Evolutionary conservation across 1,284 basidiomycete genomes (phyloP), one percentile per base, ranked within the genome.

Genomic region (Phellopilus nigrolimitatus): DNA sequence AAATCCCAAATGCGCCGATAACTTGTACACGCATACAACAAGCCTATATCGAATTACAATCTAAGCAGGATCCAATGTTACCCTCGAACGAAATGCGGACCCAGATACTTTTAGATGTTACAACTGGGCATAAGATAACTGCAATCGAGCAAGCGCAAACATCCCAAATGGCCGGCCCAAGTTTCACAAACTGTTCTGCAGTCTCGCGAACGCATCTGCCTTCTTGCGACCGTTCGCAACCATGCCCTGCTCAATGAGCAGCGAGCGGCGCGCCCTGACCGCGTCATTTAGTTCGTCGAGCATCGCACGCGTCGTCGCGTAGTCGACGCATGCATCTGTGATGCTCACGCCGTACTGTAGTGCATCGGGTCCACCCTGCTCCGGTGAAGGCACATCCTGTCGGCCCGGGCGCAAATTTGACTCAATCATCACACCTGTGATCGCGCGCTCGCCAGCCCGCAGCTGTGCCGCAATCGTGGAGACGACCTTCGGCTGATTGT

Each of bases 341-440:
- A 97, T 95, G 51, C 84, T 88, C 42, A 95, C 82, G 56, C 91
- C 91, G 61, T 87, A 77, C 70, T 91, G 91, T 62, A 95, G 79
- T 10, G 68, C 76, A 22, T 70, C 63, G 10, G 78, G 81, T 36
- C 80, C 82, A 30, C 75, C 78, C 4, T 47, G 25, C 13, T 49
- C 55, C 4, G 43, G 25, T 3, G 74, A 58, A 1, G 89, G 87
- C 15, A 91, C 84, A 60, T 91, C 89, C 71, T 97, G 93, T 57
- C 85, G 75, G 15, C 93, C 93, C 39, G 80, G 87, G 63, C 88
- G 86, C 68, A 98, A 83, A 68, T 97, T 90, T 34, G 84, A 89
- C 73, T 99, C 95, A 66, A 99, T 82, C 95, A 98, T 97, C 59
- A 97, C 91, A 56, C 95, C 95, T 1, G 90, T 94, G 68, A 98